Evolutionary conservation across 2,329 filamentous ascomycete genomes (phyloP), one percentile per base, ranked within the genome.

Genomic region (Fusarium pseudocircinatum): DNA sequence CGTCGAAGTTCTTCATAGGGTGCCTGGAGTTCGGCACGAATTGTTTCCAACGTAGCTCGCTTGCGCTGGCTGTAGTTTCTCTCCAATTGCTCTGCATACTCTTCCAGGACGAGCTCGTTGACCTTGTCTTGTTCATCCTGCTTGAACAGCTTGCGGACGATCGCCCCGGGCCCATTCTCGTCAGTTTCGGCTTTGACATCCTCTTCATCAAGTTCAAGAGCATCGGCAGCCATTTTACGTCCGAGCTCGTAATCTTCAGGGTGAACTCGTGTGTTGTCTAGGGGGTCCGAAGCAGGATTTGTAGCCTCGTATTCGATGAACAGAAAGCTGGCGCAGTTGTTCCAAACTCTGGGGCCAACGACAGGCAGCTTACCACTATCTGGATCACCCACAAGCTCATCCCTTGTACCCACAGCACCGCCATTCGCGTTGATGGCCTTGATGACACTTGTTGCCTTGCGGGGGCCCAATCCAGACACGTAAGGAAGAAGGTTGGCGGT

Each of bases 241-340:
- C 95, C 96, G 70, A 99, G 92, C 76, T 99, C 96, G 82, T 99
- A 99, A 81, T 99, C 96, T 85, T 99, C 96, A 3, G 96, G 96
- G 79, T 99, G 96, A 24, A 99, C 95, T 85, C 96, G 93, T 52
- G 96, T 99, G 80, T 96, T 97, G 83, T 99, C 96, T 32, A 99
- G 87, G 66, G 97, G 97, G 80, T 99, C 96, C 2, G 95, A 94
- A 20, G 93, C 89, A 4, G 92, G 88, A 76, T 94, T 94, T 20
- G 92, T 91, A n/a, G 90, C 88, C 74, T 98, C 95, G 79, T 94
- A 98, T 60, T 93, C 91, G 68, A 99, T 94, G 79, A 91, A 97
- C 40, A 99, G 84, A 85, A 98, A 98, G 84, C 95, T 98, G 64
- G 96, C 95, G 79, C 95, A 98, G 81, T 99, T 99, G 81, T 95